Percentiles rank a stretch among this genome's conserved stretches.
Evolutionary conservation across 805 yeast species (phyloP).

Genomic region (Yamadazyma olivae): DNA sequence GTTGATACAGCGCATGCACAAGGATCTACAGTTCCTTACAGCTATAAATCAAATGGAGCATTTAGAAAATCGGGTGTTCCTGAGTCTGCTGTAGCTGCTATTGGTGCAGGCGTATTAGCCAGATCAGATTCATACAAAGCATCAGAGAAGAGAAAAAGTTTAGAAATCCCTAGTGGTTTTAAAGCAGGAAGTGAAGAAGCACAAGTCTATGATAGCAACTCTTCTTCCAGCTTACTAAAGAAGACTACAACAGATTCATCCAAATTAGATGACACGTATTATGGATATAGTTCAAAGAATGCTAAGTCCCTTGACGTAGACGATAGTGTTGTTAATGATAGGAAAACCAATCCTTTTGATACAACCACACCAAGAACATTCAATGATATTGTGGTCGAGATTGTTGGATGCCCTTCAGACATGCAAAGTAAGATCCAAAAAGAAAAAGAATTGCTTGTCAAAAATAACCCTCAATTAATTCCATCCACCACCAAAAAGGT

Average conservation of each 20-base stretch:
- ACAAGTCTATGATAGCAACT: neutral
- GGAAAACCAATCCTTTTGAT: neutral
- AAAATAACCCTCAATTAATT: conserved; percentile 10
- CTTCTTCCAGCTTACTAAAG: neutral
- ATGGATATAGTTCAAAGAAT: conserved; percentile 6
- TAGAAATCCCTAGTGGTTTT: too few species aligned
- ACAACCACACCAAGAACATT: conserved; percentile 5
- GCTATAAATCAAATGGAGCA: neutral
- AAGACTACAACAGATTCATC: neutral
- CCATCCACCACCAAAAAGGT: conserved; percentile 13
- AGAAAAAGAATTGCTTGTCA: conserved; percentile 9
- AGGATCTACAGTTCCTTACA: neutral
- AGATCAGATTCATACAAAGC: too few species aligned
- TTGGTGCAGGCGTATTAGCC: too few species aligned
- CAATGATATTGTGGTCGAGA: conserved; percentile 8
- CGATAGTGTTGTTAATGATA: conserved; percentile 1
- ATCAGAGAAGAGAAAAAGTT: too few species aligned
- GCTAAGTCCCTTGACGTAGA: neutral
- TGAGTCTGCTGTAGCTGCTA: neutral
- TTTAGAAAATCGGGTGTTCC: neutral
- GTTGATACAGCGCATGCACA: neutral
- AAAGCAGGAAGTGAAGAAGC: too few species aligned
- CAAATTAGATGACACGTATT: conserved; percentile 6
- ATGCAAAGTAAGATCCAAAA: conserved; percentile 4
- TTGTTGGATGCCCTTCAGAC: conserved; percentile 15